phyloP scores from a whole-genome alignment of 768 basidiomycete species.

The Pulveroboletus sp. region DNA sequence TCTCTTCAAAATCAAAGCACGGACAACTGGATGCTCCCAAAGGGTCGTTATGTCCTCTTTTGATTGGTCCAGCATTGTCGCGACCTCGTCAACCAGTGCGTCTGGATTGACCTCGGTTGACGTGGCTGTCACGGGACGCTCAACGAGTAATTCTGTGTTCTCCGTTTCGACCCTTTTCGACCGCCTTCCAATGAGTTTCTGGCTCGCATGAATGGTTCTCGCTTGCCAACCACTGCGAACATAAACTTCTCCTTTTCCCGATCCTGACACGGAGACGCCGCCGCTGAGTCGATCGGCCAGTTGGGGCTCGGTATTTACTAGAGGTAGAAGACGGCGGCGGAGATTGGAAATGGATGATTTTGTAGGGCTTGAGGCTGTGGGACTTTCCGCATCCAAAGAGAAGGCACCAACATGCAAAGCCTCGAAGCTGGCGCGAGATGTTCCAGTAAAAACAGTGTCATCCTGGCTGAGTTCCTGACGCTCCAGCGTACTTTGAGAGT shows the following conservation, averaged over 20 bases:
- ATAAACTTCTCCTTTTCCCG: slow-evolving; percentile 72
- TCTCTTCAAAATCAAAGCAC: slow-evolving; percentile 61
- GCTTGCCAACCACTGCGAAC: slow-evolving; percentile 84
- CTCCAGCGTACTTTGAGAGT: slow-evolving; percentile 32
- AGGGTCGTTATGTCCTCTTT: slow-evolving; percentile 67
- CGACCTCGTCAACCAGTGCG: slow-evolving; percentile 58
- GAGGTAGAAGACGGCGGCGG: slow-evolving; percentile 55
- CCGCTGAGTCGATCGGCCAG: slow-evolving; percentile 75
- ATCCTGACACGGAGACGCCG: slow-evolving; percentile 67
- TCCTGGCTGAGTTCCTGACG: slow-evolving; percentile 32
- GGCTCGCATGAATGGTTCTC: slow-evolving; percentile 55
- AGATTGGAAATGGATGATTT: slow-evolving; percentile 47
- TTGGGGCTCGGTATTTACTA: slow-evolving; percentile 58
- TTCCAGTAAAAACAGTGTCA: slow-evolving; percentile 15
- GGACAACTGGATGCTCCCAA: slow-evolving; percentile 73
- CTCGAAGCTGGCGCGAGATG: slow-evolving; percentile 9
- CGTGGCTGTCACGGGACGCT: slow-evolving; percentile 28
- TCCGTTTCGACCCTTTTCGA: slow-evolving; percentile 24
- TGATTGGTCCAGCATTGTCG: slow-evolving; percentile 52
- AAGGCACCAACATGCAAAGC: slow-evolving; percentile 6
- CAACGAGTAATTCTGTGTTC: slow-evolving; percentile 27
- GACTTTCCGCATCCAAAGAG: slow-evolving; percentile 14
- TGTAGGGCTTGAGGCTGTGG: slow-evolving; percentile 14
- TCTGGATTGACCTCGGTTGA: slow-evolving; percentile 42
- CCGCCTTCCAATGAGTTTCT: slow-evolving; percentile 28